Base-by-base conservation (phyloP, 108 stramenopile species). In the Skeletonema grethae region DNA sequence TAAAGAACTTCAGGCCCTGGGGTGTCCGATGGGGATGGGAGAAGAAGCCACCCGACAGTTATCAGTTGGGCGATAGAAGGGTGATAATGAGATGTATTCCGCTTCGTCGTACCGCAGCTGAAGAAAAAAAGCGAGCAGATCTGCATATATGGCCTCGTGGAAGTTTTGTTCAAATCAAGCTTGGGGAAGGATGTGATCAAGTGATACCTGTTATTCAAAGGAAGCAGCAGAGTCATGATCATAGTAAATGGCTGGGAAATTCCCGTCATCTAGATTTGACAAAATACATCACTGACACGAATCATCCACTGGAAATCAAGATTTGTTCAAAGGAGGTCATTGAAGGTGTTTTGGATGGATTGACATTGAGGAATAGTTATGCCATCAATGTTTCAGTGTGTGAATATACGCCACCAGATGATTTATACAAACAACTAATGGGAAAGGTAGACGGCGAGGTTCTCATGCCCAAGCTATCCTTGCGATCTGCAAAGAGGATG, bases 71-170 rank as follows among this genome's bases (percentile, higher is more conserved):
- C 0, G 88, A 91, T 43, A 25, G 59, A 8, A 70, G 86, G 15
- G 65, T 88, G 12, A 62, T 91, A 25, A 45, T 89, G 15, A 82
- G 90, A 15, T 80, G 85, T 67, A 31, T 91, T 20, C 90, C 90
- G 1, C 48, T 88, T 9, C 35, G 70, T 38, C 63, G 69, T 22
- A 72, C 73, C 4, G 13, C 48, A 8, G 72, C 87, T 22, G 61
- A 73, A 7, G 61, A 53, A 43, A 79, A 83, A 53, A 80, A 82
- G 15, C 80, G 85, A 25, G 85, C 88, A 11, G 89, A 92, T 67
- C 69, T 73, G 38, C 94, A 95, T 69, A 30, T 95, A 20, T 95
- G 94, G 94, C 94, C 94, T 5, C 85, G 75, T 28, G 90, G 90
- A 53, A 90, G 89, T 13, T 87, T 88, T 70, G 16, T 91, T 22